Evolutionary conservation across 2,329 filamentous ascomycete species (phyloP).

Genomic region (Daldinia sp.): DNA sequence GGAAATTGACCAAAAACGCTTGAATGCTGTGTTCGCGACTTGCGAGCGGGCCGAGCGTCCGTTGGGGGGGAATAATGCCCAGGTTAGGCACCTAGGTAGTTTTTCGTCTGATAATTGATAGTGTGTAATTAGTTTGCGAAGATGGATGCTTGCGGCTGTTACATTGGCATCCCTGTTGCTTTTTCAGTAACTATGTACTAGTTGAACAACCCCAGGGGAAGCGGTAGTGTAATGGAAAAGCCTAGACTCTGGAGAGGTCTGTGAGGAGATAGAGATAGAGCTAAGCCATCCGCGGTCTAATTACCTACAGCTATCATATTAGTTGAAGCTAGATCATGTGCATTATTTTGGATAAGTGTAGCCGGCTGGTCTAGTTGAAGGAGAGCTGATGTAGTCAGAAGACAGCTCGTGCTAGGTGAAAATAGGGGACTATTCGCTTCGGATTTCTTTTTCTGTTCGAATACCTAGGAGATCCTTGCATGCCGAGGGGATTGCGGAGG

Average conservation of each 20-base stretch:
- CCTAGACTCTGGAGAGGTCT: not conserved
- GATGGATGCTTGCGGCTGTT: not conserved
- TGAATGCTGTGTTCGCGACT: not conserved
- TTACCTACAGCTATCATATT: not conserved
- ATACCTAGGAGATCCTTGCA: not conserved
- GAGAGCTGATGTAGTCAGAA: not conserved
- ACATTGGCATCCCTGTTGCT: not conserved
- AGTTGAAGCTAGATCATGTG: not conserved
- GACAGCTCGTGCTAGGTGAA: not conserved
- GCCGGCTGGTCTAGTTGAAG: not conserved
- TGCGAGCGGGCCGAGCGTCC: not conserved
- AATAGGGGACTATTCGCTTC: not conserved
- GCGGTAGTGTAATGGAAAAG: not conserved
- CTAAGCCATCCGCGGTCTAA: not conserved
- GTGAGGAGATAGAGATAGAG: not conserved
- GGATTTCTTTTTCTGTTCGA: not conserved
- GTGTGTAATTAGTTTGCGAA: not conserved
- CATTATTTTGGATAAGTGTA: not conserved
- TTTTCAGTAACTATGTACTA: not conserved
- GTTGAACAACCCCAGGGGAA: not conserved
- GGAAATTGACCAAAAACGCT: not conserved
- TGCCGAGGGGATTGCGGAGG: not conserved
- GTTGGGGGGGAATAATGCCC: not conserved
- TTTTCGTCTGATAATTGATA: no score
- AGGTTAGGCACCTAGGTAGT: no score